phyloP scores from a whole-genome alignment of 306 rosid genomes.

The Urtica urens region DNA sequence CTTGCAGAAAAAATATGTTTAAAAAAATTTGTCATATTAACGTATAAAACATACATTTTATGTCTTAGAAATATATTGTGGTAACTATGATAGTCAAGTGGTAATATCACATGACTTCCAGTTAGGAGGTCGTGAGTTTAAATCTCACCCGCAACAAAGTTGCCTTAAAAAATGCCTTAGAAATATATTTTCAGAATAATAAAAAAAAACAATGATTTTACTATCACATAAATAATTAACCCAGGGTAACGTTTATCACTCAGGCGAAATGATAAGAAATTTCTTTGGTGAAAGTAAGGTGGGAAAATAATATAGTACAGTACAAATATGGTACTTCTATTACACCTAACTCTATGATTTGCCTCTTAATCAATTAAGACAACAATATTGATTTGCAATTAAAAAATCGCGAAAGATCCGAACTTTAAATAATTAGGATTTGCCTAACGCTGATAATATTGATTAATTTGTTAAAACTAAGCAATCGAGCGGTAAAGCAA shows the following conservation, averaged over 20 bases:
- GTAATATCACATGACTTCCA: no score
- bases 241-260: background rate
- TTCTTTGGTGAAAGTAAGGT: background rate
- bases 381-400: background rate
- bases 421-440: background rate
- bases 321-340: no score
- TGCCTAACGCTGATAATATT: background rate
- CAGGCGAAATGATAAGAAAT: no score
- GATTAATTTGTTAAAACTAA: slow-evolving; percentile 1
- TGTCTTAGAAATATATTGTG: no score
- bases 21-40: no score
- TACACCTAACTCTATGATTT: background rate
- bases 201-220: background rate
- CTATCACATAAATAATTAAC: background rate
- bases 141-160: no score
- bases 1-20: no score
- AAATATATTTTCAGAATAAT: background rate
- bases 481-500: slow-evolving; percentile 7
- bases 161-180: no score
- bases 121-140: no score
- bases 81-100: no score
- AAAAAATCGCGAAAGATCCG: background rate
- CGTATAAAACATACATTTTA: no score
- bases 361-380: background rate
- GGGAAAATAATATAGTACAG: background rate